phyloP scores from a whole-genome alignment of 257 asterid species.

The Solanum chmielewskii region DNA sequence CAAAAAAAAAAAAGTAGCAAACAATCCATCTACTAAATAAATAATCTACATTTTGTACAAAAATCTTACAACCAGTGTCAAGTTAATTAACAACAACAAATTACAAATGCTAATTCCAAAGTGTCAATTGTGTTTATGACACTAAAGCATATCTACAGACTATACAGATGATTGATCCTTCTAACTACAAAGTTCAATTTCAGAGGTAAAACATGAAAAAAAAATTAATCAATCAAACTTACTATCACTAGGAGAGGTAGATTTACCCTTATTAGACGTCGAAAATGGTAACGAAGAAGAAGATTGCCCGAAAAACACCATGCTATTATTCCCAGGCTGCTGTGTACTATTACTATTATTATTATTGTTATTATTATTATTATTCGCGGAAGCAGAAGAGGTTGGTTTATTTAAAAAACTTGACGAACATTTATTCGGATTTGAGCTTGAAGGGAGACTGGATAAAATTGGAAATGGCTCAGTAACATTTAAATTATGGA shows the following conservation, averaged over 20 bases:
- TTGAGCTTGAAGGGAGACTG: conserved; percentile 39
- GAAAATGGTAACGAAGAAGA: conserved; percentile 1
- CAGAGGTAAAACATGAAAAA: neutral
- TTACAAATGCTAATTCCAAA: neutral
- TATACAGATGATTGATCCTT: neutral
- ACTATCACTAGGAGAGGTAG: conserved; percentile 26
- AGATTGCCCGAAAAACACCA: conserved; percentile 6
- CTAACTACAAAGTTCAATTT: neutral
- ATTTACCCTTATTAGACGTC: conserved; percentile 1
- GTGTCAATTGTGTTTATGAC: neutral
- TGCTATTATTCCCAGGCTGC: conserved; percentile 11
- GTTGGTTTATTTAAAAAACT: neutral
- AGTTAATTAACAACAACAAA: neutral
- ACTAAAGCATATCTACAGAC: neutral
- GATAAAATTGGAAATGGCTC: conserved; percentile 35
- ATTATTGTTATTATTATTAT: neutral
- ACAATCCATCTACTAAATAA: neutral
- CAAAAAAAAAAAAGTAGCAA: neutral
- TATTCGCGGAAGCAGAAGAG: neutral
- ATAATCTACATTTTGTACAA: neutral
- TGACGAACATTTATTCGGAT: conserved; percentile 25
- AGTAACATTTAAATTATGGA: conserved; percentile 1
- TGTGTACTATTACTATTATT: conserved; percentile 1
- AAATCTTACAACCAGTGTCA: neutral
- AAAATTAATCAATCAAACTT: neutral